phyloP scores from a whole-genome alignment of 805 yeast genomes.

The Starmerella davenportii region DNA sequence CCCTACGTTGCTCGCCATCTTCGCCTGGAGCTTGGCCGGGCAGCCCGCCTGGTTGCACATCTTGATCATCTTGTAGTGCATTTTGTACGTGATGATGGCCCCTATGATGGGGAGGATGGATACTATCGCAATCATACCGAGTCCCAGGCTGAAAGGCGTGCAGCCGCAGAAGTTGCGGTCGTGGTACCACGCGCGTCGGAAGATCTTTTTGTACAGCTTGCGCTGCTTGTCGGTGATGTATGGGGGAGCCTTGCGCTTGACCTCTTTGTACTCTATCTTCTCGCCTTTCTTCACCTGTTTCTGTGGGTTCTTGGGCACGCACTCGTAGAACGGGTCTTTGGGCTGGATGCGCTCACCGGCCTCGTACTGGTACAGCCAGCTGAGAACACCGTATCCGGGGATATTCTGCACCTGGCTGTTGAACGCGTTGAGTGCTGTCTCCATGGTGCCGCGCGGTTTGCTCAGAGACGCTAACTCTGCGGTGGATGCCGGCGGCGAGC shows the following conservation, averaged over 20 bases:
- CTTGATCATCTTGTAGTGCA: slow-evolving; percentile 50
- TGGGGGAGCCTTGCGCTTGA: slow-evolving; percentile 30
- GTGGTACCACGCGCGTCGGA: slow-evolving; percentile 67
- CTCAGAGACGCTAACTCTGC: too few relatives aligned
- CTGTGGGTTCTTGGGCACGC: slow-evolving; percentile 28
- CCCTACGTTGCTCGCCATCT: slow-evolving; percentile 58
- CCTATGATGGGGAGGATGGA: slow-evolving; percentile 70
- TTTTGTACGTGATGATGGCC: slow-evolving; percentile 58
- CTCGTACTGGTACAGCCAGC: slow-evolving; percentile 45
- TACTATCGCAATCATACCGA: slow-evolving; percentile 62
- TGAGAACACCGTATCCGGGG: slow-evolving; percentile 41
- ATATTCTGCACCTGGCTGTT: slow-evolving; percentile 25
- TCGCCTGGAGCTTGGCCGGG: slow-evolving; percentile 42
- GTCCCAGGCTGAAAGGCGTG: slow-evolving; percentile 44
- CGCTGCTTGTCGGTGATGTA: slow-evolving; percentile 41
- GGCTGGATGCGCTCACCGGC: slow-evolving; percentile 50
- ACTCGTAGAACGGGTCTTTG: slow-evolving; percentile 25
- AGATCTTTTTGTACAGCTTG: slow-evolving; percentile 55
- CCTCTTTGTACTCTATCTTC: slow-evolving; percentile 32
- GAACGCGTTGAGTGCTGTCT: slow-evolving; percentile 6
- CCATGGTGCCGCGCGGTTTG: too few relatives aligned
- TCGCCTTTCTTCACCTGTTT: slow-evolving; percentile 15
- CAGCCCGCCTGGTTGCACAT: slow-evolving; percentile 42
- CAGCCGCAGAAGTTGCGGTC: slow-evolving; percentile 45
- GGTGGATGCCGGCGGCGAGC: too few relatives aligned